Percentiles rank a stretch among this genome's conserved stretches.
phyloP scores from a whole-genome alignment of 169 alveolate genomes.

The Cyclospora cayetanensis region DNA sequence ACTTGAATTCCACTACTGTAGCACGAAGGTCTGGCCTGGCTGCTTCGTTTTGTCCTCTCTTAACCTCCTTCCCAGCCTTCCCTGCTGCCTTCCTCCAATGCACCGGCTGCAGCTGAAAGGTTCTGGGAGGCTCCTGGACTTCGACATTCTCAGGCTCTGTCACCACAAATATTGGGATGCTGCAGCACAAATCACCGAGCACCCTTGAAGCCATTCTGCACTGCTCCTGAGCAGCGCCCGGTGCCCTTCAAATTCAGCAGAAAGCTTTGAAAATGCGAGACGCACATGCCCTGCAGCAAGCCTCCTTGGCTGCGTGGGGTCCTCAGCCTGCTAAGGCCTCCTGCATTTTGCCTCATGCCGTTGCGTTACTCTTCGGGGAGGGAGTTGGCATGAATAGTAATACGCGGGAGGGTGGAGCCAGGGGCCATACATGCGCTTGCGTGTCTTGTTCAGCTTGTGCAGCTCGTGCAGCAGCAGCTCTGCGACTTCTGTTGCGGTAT shows the following conservation, averaged over 20 bases:
- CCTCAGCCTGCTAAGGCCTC: too few species aligned
- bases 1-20: constrained; percentile 3
- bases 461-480: background rate
- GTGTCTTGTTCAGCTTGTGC: background rate
- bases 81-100: background rate
- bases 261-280: too few species aligned
- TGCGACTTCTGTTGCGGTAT: background rate
- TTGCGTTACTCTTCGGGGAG: too few species aligned
- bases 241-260: too few species aligned
- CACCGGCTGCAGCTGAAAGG: background rate
- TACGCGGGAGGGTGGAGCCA: too few species aligned
- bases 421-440: background rate
- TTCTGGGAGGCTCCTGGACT: background rate
- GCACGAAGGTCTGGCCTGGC: background rate
- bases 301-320: too few species aligned
- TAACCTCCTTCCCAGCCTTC: background rate
- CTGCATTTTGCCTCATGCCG: too few species aligned
- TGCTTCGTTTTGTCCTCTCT: background rate
- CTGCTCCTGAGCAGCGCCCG: too few species aligned
- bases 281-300: too few species aligned
- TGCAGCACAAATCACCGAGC: constrained; percentile 19
- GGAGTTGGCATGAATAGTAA: too few species aligned
- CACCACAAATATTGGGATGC: background rate
- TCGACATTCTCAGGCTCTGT: background rate
- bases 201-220: too few species aligned